These are phyloP conservation scores for Penicillium sp. DNA, from an alignment of 2,329 filamentous ascomycete genomes.

Conservation along the genomic window DNA sequence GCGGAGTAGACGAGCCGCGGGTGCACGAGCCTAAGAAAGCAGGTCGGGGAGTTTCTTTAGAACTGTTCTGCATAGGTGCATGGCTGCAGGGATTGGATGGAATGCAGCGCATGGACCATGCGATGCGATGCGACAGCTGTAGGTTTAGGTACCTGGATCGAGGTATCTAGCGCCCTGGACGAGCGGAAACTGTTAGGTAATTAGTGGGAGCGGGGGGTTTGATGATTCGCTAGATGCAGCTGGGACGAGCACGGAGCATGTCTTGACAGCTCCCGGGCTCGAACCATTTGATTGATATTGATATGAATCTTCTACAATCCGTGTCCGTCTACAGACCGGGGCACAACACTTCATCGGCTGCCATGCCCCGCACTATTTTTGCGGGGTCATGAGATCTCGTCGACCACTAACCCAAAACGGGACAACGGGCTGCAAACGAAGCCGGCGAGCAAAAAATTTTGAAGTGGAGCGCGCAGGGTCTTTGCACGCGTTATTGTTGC, in stretches of 20 bases:
- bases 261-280: constrained; percentile 24
- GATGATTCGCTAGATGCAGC: constrained; percentile 25
- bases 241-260: constrained; percentile 23
- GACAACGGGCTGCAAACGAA: constrained; percentile 13
- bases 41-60: neutral
- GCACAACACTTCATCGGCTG: neutral
- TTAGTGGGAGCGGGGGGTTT: constrained; percentile 19
- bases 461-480: constrained; percentile 19
- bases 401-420: constrained; percentile 11
- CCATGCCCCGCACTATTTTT: constrained; percentile 27
- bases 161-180: neutral
- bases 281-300: constrained; percentile 3
- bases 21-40: neutral
- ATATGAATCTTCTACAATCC: neutral
- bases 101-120: neutral
- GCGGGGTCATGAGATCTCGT: constrained; percentile 23
- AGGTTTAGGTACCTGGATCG: neutral
- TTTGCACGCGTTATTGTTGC: constrained; percentile 19
- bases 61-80: neutral
- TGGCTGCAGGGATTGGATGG: neutral
- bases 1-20: neutral
- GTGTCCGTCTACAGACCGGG: neutral
- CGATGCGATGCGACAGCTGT: neutral
- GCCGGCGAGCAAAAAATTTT: constrained; percentile 11
- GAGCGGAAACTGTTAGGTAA: constrained; percentile 35